Evolutionary conservation across 352 stramenopile genomes (phyloP), one percentile per base, ranked within the genome.

Genomic region (Phytophthora megakarya): DNA sequence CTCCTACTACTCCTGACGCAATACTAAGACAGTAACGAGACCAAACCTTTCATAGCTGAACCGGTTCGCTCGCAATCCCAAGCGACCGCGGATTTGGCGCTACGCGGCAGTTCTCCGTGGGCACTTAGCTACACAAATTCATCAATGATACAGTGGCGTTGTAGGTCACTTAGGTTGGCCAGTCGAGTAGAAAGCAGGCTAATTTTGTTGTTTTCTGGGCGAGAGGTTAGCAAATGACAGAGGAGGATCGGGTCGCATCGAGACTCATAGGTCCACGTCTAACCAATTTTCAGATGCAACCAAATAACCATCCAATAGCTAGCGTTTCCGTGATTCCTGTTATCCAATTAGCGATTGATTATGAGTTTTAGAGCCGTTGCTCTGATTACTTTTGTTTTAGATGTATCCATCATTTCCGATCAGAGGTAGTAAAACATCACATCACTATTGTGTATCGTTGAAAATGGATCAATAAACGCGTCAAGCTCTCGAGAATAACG

Each of bases 351-450:
- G 13, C 11, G 28, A 11, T 35, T 6, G 6, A 35, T 35, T 32
- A 4, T 33, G 21, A 5, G n/a, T 21, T n/a, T n/a, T n/a, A n/a
- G n/a, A n/a, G n/a, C n/a, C n/a, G n/a, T n/a, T n/a, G n/a, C n/a
- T n/a, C n/a, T 49, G 22, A 49, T 49, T 49, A 49, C 16, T 1
- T 49, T 35, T 37, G 42, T 35, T 1, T 6, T 10, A 37, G 3
- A 5, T n/a, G 1, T 35, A 21, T 49, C 23, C 42, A 49, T 35
- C 23, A 49, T 49, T 49, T 49, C 42, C 1, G 42, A 49, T 23
- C 42, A 49, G 42, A 49, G 42, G 42, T 49, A 49, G 21, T 49
- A 33, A n/a, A n/a, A n/a, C n/a, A n/a, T n/a, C n/a, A n/a, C n/a
- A n/a, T n/a, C n/a, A n/a, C n/a, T n/a, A n/a, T n/a, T n/a, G n/a